Percentiles rank a stretch among this genome's conserved stretches.
Conservation (phyloP, 108 stramenopile genomes). For the Cyclotella sp. region DNA sequence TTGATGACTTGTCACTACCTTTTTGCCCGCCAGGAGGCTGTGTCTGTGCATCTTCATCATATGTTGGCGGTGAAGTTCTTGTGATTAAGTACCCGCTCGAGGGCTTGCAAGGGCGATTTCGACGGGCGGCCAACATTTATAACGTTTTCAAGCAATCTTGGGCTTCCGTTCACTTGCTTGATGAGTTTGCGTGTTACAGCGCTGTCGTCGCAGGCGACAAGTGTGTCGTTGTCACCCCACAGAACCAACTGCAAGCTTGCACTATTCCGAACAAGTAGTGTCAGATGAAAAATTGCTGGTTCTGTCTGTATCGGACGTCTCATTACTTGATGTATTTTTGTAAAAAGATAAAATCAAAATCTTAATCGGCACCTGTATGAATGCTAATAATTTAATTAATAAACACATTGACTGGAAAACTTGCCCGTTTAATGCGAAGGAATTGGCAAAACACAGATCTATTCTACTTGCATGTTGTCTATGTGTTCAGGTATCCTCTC, state of each 20-base stretch:
- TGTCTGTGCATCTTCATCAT: conserved; percentile 29
- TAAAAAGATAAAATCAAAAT: neutral
- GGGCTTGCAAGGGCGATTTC: neutral
- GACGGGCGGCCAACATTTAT: conserved; percentile 20
- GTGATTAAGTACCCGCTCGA: conserved; percentile 29
- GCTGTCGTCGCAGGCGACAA: conserved; percentile 18
- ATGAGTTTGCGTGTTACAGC: conserved; percentile 34
- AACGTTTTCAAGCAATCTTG: conserved; percentile 8
- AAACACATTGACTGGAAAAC: no score
- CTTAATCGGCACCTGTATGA: no score
- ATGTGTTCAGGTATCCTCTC: neutral
- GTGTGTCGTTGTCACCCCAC: conserved; percentile 22
- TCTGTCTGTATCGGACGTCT: no score
- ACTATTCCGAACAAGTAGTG: conserved; percentile 4
- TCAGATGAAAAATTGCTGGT: no score
- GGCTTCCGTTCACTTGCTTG: conserved; percentile 20
- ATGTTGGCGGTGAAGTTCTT: conserved; percentile 20
- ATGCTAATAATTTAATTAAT: no score
- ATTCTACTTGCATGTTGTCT: neutral
- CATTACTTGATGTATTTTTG: neutral
- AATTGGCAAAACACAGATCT: no score
- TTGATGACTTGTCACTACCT: conserved; percentile 16
- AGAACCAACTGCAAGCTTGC: conserved; percentile 27
- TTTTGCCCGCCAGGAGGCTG: conserved; percentile 30
- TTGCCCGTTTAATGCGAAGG: no score